These are phyloP conservation scores for Blechomonas ayalai DNA, from an alignment of 208 protist species.

Conservation along the genomic window DNA sequence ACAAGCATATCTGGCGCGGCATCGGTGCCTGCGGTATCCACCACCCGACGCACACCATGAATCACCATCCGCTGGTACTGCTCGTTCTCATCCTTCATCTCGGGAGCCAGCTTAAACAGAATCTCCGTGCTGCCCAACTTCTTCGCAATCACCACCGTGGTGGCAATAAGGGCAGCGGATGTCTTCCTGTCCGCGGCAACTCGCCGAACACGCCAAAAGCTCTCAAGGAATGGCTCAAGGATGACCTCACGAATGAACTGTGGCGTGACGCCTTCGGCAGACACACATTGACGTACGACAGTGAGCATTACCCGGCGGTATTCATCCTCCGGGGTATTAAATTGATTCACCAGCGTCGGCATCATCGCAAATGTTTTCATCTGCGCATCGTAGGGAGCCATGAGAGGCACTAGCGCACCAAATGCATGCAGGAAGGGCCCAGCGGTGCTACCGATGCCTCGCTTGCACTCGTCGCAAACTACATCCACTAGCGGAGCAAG, in stretches of 20 bases:
- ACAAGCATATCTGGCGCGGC: slow-evolving; percentile 93
- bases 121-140: slow-evolving; percentile 94
- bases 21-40: slow-evolving; percentile 61
- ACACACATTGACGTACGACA: slow-evolving; percentile 97
- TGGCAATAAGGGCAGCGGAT: slow-evolving; percentile 90
- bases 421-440: slow-evolving; percentile 98
- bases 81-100: slow-evolving; percentile 98
- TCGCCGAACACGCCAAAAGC: slow-evolving; percentile 94
- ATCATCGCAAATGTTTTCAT: slow-evolving; percentile 97
- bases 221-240: slow-evolving; percentile 85
- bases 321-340: slow-evolving; percentile 96
- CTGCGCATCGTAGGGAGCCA: slow-evolving; percentile 96
- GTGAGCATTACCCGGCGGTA: slow-evolving; percentile 99
- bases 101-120: slow-evolving; percentile 89
- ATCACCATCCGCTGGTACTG: slow-evolving; percentile 95
- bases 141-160: slow-evolving; percentile 94
- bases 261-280: slow-evolving; percentile 94
- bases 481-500: slow-evolving; percentile 95
- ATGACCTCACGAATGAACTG: slow-evolving; percentile 91
- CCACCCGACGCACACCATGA: slow-evolving; percentile 87
- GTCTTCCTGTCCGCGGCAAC: slow-evolving; percentile 96
- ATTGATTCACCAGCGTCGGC: slow-evolving; percentile 91
- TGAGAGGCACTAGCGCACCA: slow-evolving; percentile 98
- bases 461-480: slow-evolving; percentile 92
- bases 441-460: slow-evolving; percentile 93